These are phyloP conservation scores for Micractinium sp. DNA, from an alignment of 139 green algal genomes.

Conservation along the genomic window DNA sequence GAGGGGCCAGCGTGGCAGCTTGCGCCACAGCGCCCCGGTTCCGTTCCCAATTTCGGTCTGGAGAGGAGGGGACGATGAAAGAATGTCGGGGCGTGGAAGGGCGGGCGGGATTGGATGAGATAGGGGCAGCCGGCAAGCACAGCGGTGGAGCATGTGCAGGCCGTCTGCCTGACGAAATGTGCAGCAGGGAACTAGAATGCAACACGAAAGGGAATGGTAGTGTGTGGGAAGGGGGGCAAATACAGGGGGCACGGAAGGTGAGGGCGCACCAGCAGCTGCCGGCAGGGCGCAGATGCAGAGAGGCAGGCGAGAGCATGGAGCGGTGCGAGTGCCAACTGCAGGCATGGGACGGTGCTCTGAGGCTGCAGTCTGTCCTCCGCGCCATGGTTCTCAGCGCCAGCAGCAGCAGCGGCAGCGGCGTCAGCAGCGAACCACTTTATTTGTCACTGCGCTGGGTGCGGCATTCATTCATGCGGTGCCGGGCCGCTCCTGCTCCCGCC, in stretches of 20 bases:
- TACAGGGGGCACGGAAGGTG: neutral
- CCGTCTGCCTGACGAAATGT: too few species aligned
- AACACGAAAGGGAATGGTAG: neutral
- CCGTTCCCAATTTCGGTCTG: too few species aligned
- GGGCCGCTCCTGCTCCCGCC: constrained; percentile 37
- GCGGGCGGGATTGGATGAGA: neutral
- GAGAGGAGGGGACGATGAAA: neutral
- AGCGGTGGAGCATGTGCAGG: too few species aligned
- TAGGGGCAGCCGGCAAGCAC: neutral
- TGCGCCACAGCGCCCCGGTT: too few species aligned
- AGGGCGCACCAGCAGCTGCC: neutral
- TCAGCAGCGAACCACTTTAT: too few species aligned
- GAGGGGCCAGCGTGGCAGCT: too few species aligned
- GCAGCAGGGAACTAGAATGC: neutral
- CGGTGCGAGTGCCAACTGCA: too few species aligned
- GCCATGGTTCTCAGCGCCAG: too few species aligned
- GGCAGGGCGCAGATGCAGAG: neutral
- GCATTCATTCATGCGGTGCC: neutral
- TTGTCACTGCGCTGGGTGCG: too few species aligned
- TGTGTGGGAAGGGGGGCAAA: neutral
- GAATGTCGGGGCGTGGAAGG: neutral
- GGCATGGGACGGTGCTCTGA: too few species aligned
- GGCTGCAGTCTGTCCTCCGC: too few species aligned
- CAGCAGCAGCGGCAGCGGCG: too few species aligned
- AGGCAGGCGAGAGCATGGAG: neutral